Base-by-base conservation (phyloP, 106 monocot species). In the Platanthera guangdongensis region DNA sequence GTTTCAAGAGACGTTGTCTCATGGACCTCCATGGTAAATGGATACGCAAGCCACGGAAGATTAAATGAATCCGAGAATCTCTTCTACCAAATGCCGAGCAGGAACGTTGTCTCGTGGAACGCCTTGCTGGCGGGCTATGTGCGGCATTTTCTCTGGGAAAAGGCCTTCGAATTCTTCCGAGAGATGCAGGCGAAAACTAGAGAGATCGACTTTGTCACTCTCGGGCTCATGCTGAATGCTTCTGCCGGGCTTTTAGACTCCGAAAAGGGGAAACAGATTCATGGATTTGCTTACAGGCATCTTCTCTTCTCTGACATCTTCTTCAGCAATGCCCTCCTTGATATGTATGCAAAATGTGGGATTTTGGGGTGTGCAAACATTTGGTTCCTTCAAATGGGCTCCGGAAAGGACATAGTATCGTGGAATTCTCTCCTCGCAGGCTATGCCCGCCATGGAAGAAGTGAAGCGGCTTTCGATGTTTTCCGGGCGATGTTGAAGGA, bases 291-390 rank as follows among this genome's bases (percentile, higher is more conserved):
- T 73, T 88, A 82, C 70, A 78, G n/a, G n/a, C n/a, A n/a, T n/a
- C n/a, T n/a, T n/a, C n/a, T n/a, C n/a, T n/a, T n/a, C n/a, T n/a
- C n/a, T n/a, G n/a, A n/a, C n/a, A n/a, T n/a, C 19, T 82, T 81
- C 25, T 74, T 95, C 14, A 75, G 78, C 30, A 95, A 95, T 83
- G 77, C 81, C 2, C 78, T 95, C 57, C 45, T 95, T 47, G 87
- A 87, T 67, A 84, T 92, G 95, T 95, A 95, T 82, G 78, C 92
- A 9, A 95, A 90, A 78, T 92, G 90, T 82, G 95, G 92, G 64
- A 78, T 70, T 72, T 68, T 95, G 73, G 90, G 76, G 77, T 76
- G 67, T 77, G 79, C 86, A 4, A 86, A 90, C 55, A n/a, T 60
- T 45, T 78, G 78, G 72, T 90, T 95, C 65, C 47, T 76, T 9